Evolutionary conservation across 805 yeast species (phyloP).

Genomic region (Candida parachauliodes): DNA sequence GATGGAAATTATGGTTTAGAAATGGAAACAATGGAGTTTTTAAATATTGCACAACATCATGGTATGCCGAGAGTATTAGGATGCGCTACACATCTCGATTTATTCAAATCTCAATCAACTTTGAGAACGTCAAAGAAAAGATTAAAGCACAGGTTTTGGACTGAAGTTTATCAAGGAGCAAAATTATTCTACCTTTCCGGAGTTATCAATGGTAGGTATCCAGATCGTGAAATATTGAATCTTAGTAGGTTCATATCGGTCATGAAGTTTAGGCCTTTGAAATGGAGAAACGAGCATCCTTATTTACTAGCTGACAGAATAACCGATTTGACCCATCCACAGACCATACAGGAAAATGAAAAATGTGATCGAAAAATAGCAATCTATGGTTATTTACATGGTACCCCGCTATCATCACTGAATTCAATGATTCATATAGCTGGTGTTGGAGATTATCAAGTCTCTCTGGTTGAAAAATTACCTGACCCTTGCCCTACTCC

Average conservation of each 20-base stretch:
- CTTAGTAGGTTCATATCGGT: constrained; percentile 89
- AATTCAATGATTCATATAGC: constrained; percentile 86
- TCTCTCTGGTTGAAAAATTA: constrained; percentile 74
- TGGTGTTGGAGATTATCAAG: constrained; percentile 88
- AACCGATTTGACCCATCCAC: constrained; percentile 93
- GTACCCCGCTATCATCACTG: constrained; percentile 71
- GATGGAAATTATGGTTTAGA: constrained; percentile 98
- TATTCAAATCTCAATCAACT: constrained; percentile 86
- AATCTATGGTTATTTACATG: constrained; percentile 90
- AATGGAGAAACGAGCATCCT: constrained; percentile 99
- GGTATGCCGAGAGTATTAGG: constrained; percentile 98
- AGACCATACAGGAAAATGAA: constrained; percentile 67
- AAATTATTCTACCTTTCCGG: constrained; percentile 92
- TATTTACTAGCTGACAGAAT: constrained; percentile 87
- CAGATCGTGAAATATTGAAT: constrained; percentile 92
- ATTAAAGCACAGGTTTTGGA: constrained; percentile 94
- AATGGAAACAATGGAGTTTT: constrained; percentile 99
- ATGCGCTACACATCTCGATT: constrained; percentile 90
- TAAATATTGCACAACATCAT: constrained; percentile 94
- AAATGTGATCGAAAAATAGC: constrained; percentile 89
- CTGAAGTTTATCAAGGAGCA: constrained; percentile 98
- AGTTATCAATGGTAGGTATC: constrained; percentile 94
- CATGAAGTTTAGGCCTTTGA: constrained; percentile 98
- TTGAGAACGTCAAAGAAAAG: constrained; percentile 88
- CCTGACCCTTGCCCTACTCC: constrained; percentile 99